Conservation (phyloP, 192 early-diverging fungal species). For the Rhizoclosmatium globosum region DNA sequence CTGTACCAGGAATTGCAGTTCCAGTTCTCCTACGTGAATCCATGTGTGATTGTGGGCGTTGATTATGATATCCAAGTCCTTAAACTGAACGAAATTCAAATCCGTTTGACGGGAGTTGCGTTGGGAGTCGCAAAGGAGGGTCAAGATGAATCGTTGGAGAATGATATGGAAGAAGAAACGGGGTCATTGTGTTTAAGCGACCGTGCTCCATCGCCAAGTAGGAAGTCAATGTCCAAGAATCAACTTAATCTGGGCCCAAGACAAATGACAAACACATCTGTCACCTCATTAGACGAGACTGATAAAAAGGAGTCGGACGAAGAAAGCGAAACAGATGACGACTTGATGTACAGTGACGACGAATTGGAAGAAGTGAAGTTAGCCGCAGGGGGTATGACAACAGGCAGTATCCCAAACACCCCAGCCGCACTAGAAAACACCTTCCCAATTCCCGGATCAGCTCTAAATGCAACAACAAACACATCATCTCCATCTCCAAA, state of each 20-base stretch:
- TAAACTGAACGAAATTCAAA: slow-evolving; percentile 69
- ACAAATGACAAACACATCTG: slow-evolving; percentile 21
- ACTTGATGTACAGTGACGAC: slow-evolving; percentile 24
- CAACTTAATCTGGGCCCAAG: neutral
- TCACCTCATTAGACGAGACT: neutral
- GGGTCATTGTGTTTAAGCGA: slow-evolving; percentile 1
- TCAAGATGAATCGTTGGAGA: neutral
- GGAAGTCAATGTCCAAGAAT: slow-evolving; percentile 14
- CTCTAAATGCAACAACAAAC: neutral
- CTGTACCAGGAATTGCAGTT: slow-evolving; percentile 73
- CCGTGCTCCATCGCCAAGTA: slow-evolving; percentile 1
- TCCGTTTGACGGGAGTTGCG: slow-evolving; percentile 67
- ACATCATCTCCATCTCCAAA: slow-evolving; percentile 2
- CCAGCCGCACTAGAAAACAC: neutral
- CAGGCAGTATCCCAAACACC: neutral
- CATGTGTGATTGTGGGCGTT: slow-evolving; percentile 72
- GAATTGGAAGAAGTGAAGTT: slow-evolving; percentile 17
- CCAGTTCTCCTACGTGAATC: slow-evolving; percentile 66
- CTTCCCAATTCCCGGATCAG: neutral
- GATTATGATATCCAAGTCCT: slow-evolving; percentile 68
- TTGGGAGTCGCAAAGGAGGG: slow-evolving; percentile 52
- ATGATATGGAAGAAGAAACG: neutral
- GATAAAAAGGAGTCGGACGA: slow-evolving; percentile 4
- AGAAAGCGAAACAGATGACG: slow-evolving; percentile 16
- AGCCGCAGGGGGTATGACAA: neutral